A percentile compares a stretch with the other conserved stretches of the same genome.
phyloP scores from a whole-genome alignment of 108 stramenopile species.

The Cyclotella baltica region DNA sequence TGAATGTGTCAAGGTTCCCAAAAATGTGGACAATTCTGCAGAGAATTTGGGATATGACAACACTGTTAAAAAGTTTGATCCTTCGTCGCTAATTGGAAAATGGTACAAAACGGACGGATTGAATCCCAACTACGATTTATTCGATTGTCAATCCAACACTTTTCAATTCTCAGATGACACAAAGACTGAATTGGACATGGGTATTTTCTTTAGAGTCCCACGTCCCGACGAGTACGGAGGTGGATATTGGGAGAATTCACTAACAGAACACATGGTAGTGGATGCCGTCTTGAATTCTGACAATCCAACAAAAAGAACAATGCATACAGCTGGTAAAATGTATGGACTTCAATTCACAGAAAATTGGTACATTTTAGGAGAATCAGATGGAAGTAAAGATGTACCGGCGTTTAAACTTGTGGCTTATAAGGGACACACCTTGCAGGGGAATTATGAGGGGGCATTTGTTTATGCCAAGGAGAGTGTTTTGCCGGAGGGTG shows the following conservation, averaged over 20 bases:
- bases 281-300: conserved; percentile 53
- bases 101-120: conserved; percentile 96
- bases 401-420: conserved; percentile 89
- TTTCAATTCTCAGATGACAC: conserved; percentile 65
- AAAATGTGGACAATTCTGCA: conserved; percentile 81
- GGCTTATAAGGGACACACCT: conserved; percentile 94
- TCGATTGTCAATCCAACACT: conserved; percentile 94
- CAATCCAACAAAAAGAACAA: conserved; percentile 65
- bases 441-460: conserved; percentile 96
- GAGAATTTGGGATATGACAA: conserved; percentile 68
- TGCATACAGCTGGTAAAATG: conserved; percentile 94
- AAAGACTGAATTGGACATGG: conserved; percentile 74
- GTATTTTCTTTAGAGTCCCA: conserved; percentile 87
- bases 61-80: conserved; percentile 77
- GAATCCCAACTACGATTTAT: conserved; percentile 94
- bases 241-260: conserved; percentile 91
- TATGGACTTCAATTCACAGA: conserved; percentile 92
- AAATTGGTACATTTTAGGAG: conserved; percentile 93
- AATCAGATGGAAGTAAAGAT: conserved; percentile 72
- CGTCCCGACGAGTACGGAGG: conserved; percentile 79
- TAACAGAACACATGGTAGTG: conserved; percentile 90
- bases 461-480: conserved; percentile 93
- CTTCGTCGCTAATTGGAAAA: conserved; percentile 74
- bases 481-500: conserved; percentile 69
- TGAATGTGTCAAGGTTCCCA: conserved; percentile 87